phyloP scores from a whole-genome alignment of 1,284 basidiomycete species.

The Naganishia sp. region DNA sequence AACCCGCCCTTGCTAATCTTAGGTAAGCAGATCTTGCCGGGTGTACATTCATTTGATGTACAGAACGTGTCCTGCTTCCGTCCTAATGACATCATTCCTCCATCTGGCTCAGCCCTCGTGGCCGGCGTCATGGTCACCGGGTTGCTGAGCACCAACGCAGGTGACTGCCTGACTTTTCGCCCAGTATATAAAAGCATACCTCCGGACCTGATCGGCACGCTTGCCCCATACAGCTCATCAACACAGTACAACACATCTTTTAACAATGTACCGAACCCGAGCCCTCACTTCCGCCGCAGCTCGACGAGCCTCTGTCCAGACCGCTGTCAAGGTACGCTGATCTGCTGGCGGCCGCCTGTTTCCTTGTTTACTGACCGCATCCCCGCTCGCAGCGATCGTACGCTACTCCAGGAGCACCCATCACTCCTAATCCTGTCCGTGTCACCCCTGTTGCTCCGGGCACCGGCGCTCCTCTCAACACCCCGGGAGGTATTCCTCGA shows the following conservation, averaged over 20 bases:
- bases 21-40: not conserved
- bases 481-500: slow-evolving; percentile 22
- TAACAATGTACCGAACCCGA: slow-evolving; percentile 32
- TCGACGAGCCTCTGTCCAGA: slow-evolving; percentile 15
- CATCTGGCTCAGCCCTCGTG: not conserved
- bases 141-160: too few relatives aligned
- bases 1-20: not conserved
- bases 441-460: slow-evolving; percentile 18
- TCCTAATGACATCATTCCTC: slow-evolving; percentile 9
- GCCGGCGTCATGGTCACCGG: slow-evolving; percentile 5
- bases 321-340: slow-evolving; percentile 24
- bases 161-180: too few relatives aligned
- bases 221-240: too few relatives aligned
- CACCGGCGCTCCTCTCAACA: slow-evolving; percentile 23
- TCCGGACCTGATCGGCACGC: too few relatives aligned
- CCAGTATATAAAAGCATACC: too few relatives aligned
- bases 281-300: slow-evolving; percentile 26
- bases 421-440: slow-evolving; percentile 16
- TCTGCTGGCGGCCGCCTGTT: not conserved
- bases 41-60: not conserved
- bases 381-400: not conserved
- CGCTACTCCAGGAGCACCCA: slow-evolving; percentile 12
- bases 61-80: slow-evolving; percentile 1
- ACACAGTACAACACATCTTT: too few relatives aligned
- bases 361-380: not conserved